These are phyloP conservation scores for Colletotrichum cuscutae DNA, from an alignment of 2,329 filamentous ascomycete species.

Conservation along the genomic window DNA sequence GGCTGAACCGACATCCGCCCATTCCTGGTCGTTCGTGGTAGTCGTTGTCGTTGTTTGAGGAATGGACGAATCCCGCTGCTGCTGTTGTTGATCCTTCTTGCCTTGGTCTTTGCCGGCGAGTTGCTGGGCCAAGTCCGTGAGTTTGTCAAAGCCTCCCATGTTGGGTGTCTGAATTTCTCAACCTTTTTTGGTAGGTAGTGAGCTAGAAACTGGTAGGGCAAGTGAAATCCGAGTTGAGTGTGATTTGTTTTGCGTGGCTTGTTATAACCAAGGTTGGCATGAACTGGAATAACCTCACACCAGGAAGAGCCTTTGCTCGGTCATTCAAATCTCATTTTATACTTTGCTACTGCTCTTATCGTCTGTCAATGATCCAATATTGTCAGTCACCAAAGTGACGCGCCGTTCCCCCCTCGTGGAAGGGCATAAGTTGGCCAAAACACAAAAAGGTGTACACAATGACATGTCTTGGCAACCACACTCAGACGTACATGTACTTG, in stretches of 20 bases:
- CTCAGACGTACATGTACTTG: background rate
- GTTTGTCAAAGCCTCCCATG: conserved; percentile 41
- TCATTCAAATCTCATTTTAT: background rate
- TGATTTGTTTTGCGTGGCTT: background rate
- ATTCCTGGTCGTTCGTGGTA: background rate
- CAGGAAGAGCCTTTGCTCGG: no score
- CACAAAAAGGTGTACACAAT: conserved; percentile 6
- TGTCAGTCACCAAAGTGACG: background rate
- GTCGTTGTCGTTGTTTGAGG: background rate
- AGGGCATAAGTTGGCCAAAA: background rate
- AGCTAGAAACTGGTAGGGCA: background rate
- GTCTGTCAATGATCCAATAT: background rate
- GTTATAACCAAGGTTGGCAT: background rate
- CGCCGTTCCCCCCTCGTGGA: background rate
- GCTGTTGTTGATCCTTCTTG: conserved; percentile 15
- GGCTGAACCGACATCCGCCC: conserved; percentile 28
- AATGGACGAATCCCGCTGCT: background rate
- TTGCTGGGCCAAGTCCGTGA: conserved; percentile 37
- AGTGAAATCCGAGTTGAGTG: background rate
- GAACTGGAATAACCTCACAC: background rate
- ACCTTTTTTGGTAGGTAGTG: background rate
- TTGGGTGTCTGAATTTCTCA: background rate
- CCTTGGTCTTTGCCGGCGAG: conserved; percentile 35
- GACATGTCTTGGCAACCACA: conserved; percentile 1
- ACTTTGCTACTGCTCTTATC: background rate